A percentile compares a stretch with the other conserved stretches of the same genome.
Conservation (phyloP, 345 rosid genomes). For the Litchi chinensis region DNA sequence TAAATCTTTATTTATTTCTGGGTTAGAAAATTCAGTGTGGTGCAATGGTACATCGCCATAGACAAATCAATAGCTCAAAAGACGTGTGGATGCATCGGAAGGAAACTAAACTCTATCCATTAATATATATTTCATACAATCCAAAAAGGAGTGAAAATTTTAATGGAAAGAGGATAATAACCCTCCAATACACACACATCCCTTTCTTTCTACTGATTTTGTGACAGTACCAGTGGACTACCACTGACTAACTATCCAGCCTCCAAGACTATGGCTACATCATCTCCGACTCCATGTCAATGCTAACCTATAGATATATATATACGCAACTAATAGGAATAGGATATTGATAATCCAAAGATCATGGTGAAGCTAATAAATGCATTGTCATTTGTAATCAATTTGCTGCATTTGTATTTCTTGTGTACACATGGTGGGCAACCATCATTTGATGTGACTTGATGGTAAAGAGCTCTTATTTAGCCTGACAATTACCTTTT, state of each 20-base stretch:
- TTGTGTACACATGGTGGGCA: conserved; percentile 48
- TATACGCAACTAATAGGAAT: not conserved
- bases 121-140: too few relatives aligned
- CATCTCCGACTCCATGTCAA: not conserved
- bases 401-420: conserved; percentile 71
- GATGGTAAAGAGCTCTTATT: too few relatives aligned
- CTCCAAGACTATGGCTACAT: not conserved
- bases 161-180: not conserved
- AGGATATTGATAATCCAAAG: not conserved
- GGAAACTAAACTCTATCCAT: not conserved
- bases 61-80: not conserved
- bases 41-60: not conserved
- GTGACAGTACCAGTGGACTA: not conserved
- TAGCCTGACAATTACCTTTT: too few relatives aligned
- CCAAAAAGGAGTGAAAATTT: too few relatives aligned
- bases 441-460: too few relatives aligned
- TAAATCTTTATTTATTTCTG: not conserved
- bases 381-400: conserved; percentile 1
- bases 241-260: not conserved
- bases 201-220: not conserved
- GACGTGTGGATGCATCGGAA: not conserved
- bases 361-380: conserved; percentile 1
- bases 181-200: not conserved
- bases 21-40: not conserved
- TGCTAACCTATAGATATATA: too few relatives aligned